A percentile compares a stretch with the other conserved stretches of the same genome.
Conservation (phyloP, 176 grass and related monocot species). For the Zea mays region Zm-B73-REFERENCE-NAM-5.0 NC_050103.1:178389501-178390000, state of each 20-base stretch:
- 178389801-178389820: neutral
- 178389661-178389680: constrained; percentile 4
- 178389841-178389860: neutral
- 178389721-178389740: constrained; percentile 34
- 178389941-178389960: too few relatives aligned
- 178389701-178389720: neutral
- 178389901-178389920: neutral
- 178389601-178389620: neutral
- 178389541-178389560: constrained; percentile 65
- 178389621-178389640: neutral
- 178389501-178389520: neutral
- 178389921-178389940: neutral
- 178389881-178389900: neutral
- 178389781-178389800: neutral
- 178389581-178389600: constrained; percentile 34
- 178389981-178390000: neutral
- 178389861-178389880: neutral
- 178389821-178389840: too few relatives aligned
- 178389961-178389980: neutral
- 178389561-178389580: constrained; percentile 83
- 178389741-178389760: constrained; percentile 31
- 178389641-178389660: neutral
- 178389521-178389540: constrained; percentile 29
- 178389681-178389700: constrained; percentile 14
- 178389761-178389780: constrained; percentile 23